A percentile compares a stretch with the other conserved stretches of the same genome.
Evolutionary conservation across 2,329 filamentous ascomycete genomes (phyloP).

Genomic region (Chaetomium sp.): DNA sequence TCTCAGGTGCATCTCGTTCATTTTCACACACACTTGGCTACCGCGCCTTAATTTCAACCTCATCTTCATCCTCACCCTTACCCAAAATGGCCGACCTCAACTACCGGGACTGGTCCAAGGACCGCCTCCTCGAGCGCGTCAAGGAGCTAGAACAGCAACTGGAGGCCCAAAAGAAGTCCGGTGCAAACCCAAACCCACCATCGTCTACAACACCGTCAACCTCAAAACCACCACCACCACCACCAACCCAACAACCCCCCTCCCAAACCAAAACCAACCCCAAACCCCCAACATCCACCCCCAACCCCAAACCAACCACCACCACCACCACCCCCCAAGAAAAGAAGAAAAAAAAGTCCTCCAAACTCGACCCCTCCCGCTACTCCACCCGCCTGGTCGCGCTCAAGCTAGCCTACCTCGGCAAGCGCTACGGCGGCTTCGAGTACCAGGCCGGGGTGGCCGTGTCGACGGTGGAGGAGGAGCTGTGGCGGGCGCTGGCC

Average conservation of each 20-base stretch:
- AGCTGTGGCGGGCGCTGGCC: constrained; percentile 86
- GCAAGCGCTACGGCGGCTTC: constrained; percentile 72
- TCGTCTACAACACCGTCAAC: neutral
- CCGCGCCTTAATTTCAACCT: neutral
- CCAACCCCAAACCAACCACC: neutral
- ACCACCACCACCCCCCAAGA: constrained; percentile 5
- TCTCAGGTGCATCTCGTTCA: neutral
- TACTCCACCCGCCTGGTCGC: constrained; percentile 86
- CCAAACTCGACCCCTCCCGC: constrained; percentile 72
- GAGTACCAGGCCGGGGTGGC: constrained; percentile 78
- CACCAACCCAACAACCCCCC: neutral
- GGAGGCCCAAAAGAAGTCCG: constrained; percentile 36
- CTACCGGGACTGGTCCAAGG: constrained; percentile 69
- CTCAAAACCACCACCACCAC: neutral
- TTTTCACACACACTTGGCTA: neutral
- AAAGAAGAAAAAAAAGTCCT: constrained; percentile 49
- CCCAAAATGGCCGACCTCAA: constrained; percentile 28
- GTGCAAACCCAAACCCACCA: neutral
- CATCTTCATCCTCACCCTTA: neutral
- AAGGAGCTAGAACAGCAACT: constrained; percentile 68
- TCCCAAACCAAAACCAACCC: constrained; percentile 6
- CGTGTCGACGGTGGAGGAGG: constrained; percentile 85
- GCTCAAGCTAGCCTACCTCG: constrained; percentile 91
- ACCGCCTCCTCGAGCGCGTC: constrained; percentile 69
- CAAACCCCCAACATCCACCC: constrained; percentile 3